Conservation (phyloP, 2,329 filamentous ascomycete genomes). For the Alternaria novae-zelandiae region DNA sequence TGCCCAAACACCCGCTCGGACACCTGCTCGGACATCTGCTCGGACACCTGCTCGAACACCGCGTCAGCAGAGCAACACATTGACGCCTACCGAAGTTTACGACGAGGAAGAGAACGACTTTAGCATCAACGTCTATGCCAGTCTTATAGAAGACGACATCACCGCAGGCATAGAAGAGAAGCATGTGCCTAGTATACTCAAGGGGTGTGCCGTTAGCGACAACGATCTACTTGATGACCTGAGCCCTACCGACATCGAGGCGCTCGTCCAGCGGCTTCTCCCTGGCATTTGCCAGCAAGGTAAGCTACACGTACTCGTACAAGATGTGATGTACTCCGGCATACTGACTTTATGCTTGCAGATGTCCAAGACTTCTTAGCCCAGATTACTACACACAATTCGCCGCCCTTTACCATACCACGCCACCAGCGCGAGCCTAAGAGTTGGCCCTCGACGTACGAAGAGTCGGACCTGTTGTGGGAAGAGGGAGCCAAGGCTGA, state of each 20-base stretch:
- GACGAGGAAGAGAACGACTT: neutral
- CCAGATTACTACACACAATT: neutral
- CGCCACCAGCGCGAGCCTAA: neutral
- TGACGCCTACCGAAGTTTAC: neutral
- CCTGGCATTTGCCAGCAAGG: neutral
- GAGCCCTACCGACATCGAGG: neutral
- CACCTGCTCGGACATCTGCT: no score
- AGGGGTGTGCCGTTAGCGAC: neutral
- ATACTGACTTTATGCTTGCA: neutral
- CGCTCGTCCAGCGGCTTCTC: neutral
- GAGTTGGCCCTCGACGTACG: neutral
- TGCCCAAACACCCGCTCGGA: no score
- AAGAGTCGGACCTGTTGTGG: neutral
- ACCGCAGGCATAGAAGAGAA: no score
- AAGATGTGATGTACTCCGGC: neutral
- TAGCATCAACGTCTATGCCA: neutral
- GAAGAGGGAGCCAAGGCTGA: neutral
- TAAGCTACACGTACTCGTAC: neutral
- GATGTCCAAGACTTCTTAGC: neutral
- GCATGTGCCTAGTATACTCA: no score
- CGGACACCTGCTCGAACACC: neutral
- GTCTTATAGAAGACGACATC: neutral
- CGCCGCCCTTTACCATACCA: neutral
- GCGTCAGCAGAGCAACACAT: neutral
- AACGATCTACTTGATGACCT: neutral